Evolutionary conservation across 768 basidiomycete genomes (phyloP), one percentile per base, ranked within the genome.

Genomic region (Glaciozyma antarctica): DNA sequence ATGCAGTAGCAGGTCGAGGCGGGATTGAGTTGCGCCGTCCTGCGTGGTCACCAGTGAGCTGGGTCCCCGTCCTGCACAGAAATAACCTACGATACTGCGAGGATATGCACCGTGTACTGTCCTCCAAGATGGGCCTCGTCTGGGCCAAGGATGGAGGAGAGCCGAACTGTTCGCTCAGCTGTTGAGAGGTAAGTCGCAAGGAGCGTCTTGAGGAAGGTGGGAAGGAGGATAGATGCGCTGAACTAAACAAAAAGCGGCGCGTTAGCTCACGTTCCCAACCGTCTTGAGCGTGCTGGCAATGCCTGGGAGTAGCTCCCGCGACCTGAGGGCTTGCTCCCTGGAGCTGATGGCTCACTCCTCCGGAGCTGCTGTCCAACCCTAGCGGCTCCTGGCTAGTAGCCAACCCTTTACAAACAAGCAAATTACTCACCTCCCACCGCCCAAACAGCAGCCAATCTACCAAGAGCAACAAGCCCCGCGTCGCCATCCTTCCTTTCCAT

Each of bases 31-130:
- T 64, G 61, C 22, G 65, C 69, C 16, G 69, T 70, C 0, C 64
- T 66, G 68, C 12, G 6, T 3, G 2, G 8, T 22, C 19, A 22
- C 38, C 30, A 30, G 66, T 66, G 7, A 66, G 43, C 16, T 64
- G 61, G 32, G 62, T 65, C 7, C 61, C 32, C 32, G 32, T 66
- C 0, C 62, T 64, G 65, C 17, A 21, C 26, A 30, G 8, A 32
- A 22, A 48, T 15, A 28, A 48, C 61, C 53, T n/a, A 62, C 68
- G 68, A 66, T 19, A 66, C 64, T 24, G 68, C 68, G 58, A 69
- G 65, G 56, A 69, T 65, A 48, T 63, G 68, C 41, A 69, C 68
- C 15, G 68, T 69, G 52, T 58, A 69, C 26, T 66, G 62, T 9
- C 64, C 64, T 15, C 68, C 68, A 21, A 69, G 57, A 28, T 69